These are phyloP conservation scores for Venturia asperata DNA, from an alignment of 2,329 filamentous ascomycete species.

Conservation along the genomic window DNA sequence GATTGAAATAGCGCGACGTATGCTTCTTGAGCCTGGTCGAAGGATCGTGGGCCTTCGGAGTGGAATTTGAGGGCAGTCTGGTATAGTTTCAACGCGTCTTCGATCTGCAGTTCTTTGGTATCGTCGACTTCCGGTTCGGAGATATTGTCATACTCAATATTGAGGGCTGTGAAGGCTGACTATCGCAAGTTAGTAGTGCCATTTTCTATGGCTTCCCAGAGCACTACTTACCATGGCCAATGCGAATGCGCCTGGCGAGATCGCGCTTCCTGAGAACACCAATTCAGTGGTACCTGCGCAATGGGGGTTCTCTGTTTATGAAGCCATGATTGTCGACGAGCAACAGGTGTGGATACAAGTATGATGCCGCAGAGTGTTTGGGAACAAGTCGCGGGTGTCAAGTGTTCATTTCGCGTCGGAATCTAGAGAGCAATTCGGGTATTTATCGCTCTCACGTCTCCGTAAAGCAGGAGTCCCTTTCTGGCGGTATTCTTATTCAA, in stretches of 20 bases:
- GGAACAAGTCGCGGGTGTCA: neutral
- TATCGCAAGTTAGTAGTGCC: constrained; percentile 20
- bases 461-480: neutral
- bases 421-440: neutral
- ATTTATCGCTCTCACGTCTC: neutral
- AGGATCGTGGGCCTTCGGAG: constrained; percentile 72
- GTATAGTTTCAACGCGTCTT: constrained; percentile 92
- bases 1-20: constrained; percentile 82
- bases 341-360: neutral
- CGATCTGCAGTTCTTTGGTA: constrained; percentile 92
- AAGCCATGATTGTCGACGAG: neutral
- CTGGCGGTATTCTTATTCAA: no score
- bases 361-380: neutral
- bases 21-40: constrained; percentile 67
- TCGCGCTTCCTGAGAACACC: neutral
- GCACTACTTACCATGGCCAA: neutral
- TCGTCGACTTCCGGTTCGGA: constrained; percentile 88
- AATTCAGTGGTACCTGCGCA: neutral
- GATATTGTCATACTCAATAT: constrained; percentile 89
- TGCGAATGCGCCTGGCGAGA: neutral
- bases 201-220: neutral
- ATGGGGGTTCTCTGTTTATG: neutral
- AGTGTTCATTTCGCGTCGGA: neutral
- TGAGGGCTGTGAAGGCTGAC: constrained; percentile 73
- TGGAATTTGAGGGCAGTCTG: constrained; percentile 87